Conservation (phyloP, 495 filamentous ascomycete genomes). For the Hypoxylon cercidicola region DNA sequence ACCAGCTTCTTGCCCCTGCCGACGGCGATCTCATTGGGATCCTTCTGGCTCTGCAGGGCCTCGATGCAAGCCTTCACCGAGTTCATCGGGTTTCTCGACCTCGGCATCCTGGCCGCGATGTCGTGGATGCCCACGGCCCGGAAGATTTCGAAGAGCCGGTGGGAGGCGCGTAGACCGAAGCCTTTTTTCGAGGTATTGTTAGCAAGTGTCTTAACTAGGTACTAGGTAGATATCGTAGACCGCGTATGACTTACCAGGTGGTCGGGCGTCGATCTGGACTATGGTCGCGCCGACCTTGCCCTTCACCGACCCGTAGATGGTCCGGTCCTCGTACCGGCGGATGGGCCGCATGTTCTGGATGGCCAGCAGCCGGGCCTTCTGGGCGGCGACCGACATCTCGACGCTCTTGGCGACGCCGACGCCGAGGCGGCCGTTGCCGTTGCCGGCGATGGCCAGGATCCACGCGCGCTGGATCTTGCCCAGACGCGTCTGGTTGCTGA, state of each 20-base stretch:
- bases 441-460: constrained; percentile 80
- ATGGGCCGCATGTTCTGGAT: constrained; percentile 89
- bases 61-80: constrained; percentile 88
- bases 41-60: constrained; percentile 80
- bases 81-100: constrained; percentile 94
- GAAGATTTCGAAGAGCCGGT: constrained; percentile 92
- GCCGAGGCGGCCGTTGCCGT: constrained; percentile 83
- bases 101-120: constrained; percentile 79
- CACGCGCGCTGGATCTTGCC: constrained; percentile 85
- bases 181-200: constrained; percentile 58
- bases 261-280: constrained; percentile 79
- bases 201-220: neutral
- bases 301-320: constrained; percentile 86
- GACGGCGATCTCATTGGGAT: constrained; percentile 88
- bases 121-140: constrained; percentile 84
- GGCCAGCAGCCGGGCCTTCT: constrained; percentile 77
- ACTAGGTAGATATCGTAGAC: neutral
- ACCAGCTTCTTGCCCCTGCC: constrained; percentile 93
- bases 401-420: constrained; percentile 89
- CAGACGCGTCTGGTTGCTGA: constrained; percentile 94
- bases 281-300: constrained; percentile 87
- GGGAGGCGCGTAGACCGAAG: constrained; percentile 90
- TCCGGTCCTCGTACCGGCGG: constrained; percentile 87
- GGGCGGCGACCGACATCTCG: constrained; percentile 70
- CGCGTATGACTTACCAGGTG: constrained; percentile 75